Evolutionary conservation across 129 eudicot genomes (phyloP), one percentile per base, ranked within the genome.

Genomic region (Cynara cardunculus): DNA sequence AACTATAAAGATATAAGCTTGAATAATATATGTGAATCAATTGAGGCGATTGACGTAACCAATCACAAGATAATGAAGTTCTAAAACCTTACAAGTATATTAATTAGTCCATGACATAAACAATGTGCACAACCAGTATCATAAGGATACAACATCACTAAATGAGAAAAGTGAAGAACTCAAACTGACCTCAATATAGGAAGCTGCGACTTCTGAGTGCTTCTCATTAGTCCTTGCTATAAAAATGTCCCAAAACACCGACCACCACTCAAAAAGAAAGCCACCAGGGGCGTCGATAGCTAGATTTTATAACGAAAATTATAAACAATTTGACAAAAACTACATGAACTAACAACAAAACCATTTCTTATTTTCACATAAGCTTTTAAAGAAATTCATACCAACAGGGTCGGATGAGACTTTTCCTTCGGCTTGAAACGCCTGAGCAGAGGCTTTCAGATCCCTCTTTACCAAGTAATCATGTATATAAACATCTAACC

Each of bases 231-330:
- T 85, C 68, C 85, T 80, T 37, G 88, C 85, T 69, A 85, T 85
- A 72, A 85, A 85, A 41, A 85, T 85, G 71, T 85, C 96, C 96
- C 96, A 91, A 82, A 91, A 91, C 9, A 91, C 96, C 1, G 96
- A 91, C 96, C 96, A 91, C 96, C 96, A 91, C 67, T 91, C 96
- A 32, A 91, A 91, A 25, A 91, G 87, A 82, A 91, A 91, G 7
- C 96, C 96, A 25, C 96, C 88, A 5, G 85, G 88, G 37, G 88
- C 88, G 24, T 85, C 85, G n/a, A 85, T 85, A 79, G 80, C 80
- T 28, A 31, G 41, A 72, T 46, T 69, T 35, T 26, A 53, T 24
- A 7, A 70, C 39, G 2, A 66, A 62, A 49, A 32, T 59, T 10
- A 21, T n/a, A 72, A 67, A 32, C 7, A 19, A 78, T 28, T 7